A percentile compares a stretch with the other conserved stretches of the same genome.
Evolutionary conservation across 106 monocot species (phyloP).

Genomic region (Dactylorhiza incarnata): DNA sequence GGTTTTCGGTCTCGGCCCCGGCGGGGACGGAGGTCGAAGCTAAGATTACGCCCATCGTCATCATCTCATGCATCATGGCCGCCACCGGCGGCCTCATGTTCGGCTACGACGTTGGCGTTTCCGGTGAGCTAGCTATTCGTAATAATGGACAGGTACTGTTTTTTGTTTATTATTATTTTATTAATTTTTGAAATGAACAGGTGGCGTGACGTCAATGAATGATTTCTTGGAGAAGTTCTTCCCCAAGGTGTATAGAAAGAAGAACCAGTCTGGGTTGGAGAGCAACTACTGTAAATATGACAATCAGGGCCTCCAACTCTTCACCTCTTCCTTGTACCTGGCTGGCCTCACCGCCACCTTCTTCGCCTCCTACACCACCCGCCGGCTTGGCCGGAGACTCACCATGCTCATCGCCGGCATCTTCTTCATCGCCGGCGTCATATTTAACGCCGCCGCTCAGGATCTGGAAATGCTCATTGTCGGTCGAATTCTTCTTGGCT

Average conservation of each 20-base stretch:
- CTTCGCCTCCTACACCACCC: conserved; percentile 33
- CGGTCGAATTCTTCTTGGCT: conserved; percentile 57
- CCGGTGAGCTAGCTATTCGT: conserved; percentile 28
- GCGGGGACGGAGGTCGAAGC: conserved; percentile 38
- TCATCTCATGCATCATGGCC: conserved; percentile 72
- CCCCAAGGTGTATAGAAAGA: conserved; percentile 14
- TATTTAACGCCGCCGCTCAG: conserved; percentile 38
- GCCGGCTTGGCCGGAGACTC: conserved; percentile 40
- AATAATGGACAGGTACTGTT: no score
- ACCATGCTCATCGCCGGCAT: conserved; percentile 61
- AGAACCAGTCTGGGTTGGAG: conserved; percentile 8
- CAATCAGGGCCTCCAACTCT: conserved; percentile 66
- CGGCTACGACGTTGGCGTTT: conserved; percentile 63
- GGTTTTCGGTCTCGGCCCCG: conserved; percentile 38
- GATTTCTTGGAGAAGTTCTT: conserved; percentile 23
- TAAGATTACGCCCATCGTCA: conserved; percentile 65
- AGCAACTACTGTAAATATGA: conserved; percentile 98
- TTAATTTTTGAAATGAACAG: not conserved
- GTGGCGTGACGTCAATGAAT: conserved; percentile 27
- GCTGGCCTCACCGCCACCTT: conserved; percentile 46
- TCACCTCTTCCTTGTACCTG: conserved; percentile 49
- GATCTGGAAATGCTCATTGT: conserved; percentile 61
- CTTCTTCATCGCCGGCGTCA: conserved; percentile 54
- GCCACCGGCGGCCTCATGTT: conserved; percentile 78
- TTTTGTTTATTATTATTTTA: not conserved